phyloP scores from a whole-genome alignment of 495 filamentous ascomycete species.

The Aspergillus bertholletiae region DNA sequence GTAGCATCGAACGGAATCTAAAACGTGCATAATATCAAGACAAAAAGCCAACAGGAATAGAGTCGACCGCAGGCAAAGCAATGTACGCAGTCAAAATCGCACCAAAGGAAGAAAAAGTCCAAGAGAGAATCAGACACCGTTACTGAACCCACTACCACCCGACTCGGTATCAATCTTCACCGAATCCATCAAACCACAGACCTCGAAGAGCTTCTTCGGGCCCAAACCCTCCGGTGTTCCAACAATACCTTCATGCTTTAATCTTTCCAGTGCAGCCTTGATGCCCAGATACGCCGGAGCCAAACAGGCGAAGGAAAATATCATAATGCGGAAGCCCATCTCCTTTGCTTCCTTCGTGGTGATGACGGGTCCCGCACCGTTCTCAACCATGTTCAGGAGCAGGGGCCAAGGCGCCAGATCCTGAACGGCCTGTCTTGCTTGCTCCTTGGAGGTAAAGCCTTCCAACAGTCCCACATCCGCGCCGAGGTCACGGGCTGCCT shows the following conservation, averaged over 20 bases:
- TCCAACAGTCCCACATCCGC: slow-evolving; percentile 67
- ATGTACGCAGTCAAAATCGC: slow-evolving; percentile 9
- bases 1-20: no score
- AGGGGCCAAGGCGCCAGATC: slow-evolving; percentile 57
- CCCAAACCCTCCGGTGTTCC: slow-evolving; percentile 44
- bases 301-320: slow-evolving; percentile 53
- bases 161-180: slow-evolving; percentile 55
- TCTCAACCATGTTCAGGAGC: slow-evolving; percentile 61
- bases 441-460: slow-evolving; percentile 54
- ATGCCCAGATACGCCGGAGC: slow-evolving; percentile 53
- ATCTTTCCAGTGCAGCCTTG: slow-evolving; percentile 35
- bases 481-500: slow-evolving; percentile 52
- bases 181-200: slow-evolving; percentile 56
- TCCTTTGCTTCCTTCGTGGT: slow-evolving; percentile 53
- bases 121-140: slow-evolving; percentile 28
- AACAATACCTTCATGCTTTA: slow-evolving; percentile 48
- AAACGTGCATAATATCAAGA: no score
- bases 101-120: slow-evolving; percentile 4
- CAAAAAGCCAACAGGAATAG: no score
- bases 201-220: slow-evolving; percentile 50
- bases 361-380: slow-evolving; percentile 56
- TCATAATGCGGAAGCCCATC: slow-evolving; percentile 62
- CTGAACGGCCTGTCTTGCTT: slow-evolving; percentile 47
- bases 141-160: slow-evolving; percentile 46
- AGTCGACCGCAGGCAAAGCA: no score